Conservation (phyloP, 371 early-diverging fungal species). For the Fennellomyces sp. region DNA sequence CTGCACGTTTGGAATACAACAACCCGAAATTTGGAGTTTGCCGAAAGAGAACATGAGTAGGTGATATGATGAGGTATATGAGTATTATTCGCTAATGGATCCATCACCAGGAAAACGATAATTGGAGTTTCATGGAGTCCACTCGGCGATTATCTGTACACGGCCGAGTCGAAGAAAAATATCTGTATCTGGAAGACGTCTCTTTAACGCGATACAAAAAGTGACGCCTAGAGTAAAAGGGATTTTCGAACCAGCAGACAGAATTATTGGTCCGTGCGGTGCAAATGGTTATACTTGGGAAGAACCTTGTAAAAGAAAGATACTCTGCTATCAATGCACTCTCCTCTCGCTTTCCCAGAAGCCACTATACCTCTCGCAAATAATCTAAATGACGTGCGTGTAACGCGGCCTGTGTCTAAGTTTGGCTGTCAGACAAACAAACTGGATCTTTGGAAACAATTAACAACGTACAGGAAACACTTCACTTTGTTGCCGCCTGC, state of each 20-base stretch:
- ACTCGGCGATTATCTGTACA: conserved; percentile 60
- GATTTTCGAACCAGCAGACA: neutral
- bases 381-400: conserved; percentile 80
- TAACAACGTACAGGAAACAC: conserved; percentile 21
- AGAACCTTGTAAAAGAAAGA: no score
- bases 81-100: no score
- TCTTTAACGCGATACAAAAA: no score
- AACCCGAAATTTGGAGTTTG: conserved; percentile 51
- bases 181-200: conserved; percentile 66
- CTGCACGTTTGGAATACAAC: conserved; percentile 78
- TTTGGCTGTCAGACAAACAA: neutral
- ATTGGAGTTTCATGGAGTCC: conserved; percentile 75
- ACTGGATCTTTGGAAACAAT: neutral
- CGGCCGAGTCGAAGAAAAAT: conserved; percentile 74
- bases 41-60: conserved; percentile 60
- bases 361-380: conserved; percentile 57
- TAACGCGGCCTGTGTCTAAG: conserved; percentile 56
- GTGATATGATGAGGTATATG: no score
- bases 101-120: no score
- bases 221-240: no score
- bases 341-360: no score
- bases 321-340: no score
- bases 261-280: conserved; percentile 48
- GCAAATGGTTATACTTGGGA: conserved; percentile 68
- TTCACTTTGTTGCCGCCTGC: conserved; percentile 58